A percentile compares a stretch with the other conserved stretches of the same genome.
Evolutionary conservation across 1,284 basidiomycete genomes (phyloP).

Genomic region (Rhodotorula sp.): DNA sequence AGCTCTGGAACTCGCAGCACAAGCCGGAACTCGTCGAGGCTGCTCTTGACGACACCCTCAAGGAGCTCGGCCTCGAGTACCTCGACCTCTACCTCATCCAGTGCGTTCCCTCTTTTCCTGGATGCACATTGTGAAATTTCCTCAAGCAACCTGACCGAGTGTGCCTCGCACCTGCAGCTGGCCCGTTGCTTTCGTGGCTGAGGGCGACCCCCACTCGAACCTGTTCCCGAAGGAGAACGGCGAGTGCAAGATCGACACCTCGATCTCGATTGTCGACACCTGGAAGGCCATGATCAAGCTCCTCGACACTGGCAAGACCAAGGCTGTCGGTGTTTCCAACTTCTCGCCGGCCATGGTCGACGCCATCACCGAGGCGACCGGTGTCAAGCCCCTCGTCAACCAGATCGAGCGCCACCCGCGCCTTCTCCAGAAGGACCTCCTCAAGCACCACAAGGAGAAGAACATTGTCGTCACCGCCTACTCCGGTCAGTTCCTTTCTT

Average conservation of each 20-base stretch:
- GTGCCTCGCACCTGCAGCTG: conserved; percentile 61
- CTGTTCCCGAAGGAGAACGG: conserved; percentile 59
- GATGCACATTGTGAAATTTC: not conserved
- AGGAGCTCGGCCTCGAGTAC: conserved; percentile 49
- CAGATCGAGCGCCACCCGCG: conserved; percentile 41
- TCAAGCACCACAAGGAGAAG: conserved; percentile 38
- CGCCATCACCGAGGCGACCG: conserved; percentile 39
- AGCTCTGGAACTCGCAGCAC: conserved; percentile 22
- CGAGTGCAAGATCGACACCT: conserved; percentile 58
- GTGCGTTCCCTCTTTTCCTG: not conserved
- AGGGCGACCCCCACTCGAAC: conserved; percentile 36
- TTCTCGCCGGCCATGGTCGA: conserved; percentile 36
- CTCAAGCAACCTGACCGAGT: conserved; percentile 52
- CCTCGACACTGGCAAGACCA: conserved; percentile 46
- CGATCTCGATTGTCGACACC: conserved; percentile 68
- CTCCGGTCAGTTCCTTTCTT: not conserved
- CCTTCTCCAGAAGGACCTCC: conserved; percentile 38
- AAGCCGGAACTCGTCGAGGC: conserved; percentile 43
- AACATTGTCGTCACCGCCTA: conserved; percentile 30
- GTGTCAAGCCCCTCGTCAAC: conserved; percentile 32
- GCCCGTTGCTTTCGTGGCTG: conserved; percentile 60
- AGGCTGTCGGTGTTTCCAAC: conserved; percentile 43
- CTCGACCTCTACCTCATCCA: conserved; percentile 47
- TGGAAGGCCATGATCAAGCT: conserved; percentile 74
- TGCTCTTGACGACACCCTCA: conserved; percentile 50